Evolutionary conservation across 2,329 filamentous ascomycete species (phyloP).

Genomic region (Pseudogymnoascus sp.): DNA sequence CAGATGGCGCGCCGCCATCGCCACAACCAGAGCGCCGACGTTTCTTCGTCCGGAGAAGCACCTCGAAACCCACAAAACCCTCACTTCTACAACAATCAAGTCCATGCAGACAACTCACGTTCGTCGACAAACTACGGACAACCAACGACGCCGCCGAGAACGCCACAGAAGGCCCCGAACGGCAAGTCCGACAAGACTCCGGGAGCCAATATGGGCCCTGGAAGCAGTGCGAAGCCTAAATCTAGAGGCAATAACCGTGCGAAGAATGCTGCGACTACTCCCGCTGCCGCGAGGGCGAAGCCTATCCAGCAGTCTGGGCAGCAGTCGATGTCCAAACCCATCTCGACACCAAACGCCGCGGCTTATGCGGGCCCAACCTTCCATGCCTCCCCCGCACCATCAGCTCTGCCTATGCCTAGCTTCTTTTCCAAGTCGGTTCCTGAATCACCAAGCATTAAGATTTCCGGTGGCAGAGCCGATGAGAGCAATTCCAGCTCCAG

Average conservation of each 20-base stretch:
- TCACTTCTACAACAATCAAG: conserved; percentile 36
- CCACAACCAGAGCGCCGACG: conserved; percentile 23
- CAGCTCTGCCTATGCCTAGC: conserved; percentile 80
- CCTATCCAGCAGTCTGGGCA: conserved; percentile 20
- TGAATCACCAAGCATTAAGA: conserved; percentile 46
- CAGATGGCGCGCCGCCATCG: conserved; percentile 30
- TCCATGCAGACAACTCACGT: conserved; percentile 30
- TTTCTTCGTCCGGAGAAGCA: conserved; percentile 18
- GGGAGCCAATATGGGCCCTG: conserved; percentile 9
- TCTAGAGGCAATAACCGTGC: conserved; percentile 25
- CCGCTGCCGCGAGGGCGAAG: conserved; percentile 19
- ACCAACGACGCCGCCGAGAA: conserved; percentile 27
- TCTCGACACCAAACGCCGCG: conserved; percentile 35
- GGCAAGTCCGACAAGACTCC: conserved; percentile 17
- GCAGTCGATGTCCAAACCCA: conserved; percentile 26
- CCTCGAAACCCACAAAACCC: conserved; percentile 33
- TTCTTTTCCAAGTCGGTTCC: conserved; percentile 73
- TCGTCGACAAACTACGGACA: conserved; percentile 19
- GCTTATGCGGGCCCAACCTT: conserved; percentile 92
- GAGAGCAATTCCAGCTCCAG: conserved; percentile 21
- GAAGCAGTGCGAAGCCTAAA: conserved; percentile 25
- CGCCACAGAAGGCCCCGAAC: conserved; percentile 21
- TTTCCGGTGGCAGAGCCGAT: conserved; percentile 23
- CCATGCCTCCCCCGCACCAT: conserved; percentile 87
- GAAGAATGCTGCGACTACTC: conserved; percentile 26